Percentiles rank a stretch among this genome's conserved stretches.
phyloP scores from a whole-genome alignment of 345 rosid species.

The Arabidopsis arenosa region DNA sequence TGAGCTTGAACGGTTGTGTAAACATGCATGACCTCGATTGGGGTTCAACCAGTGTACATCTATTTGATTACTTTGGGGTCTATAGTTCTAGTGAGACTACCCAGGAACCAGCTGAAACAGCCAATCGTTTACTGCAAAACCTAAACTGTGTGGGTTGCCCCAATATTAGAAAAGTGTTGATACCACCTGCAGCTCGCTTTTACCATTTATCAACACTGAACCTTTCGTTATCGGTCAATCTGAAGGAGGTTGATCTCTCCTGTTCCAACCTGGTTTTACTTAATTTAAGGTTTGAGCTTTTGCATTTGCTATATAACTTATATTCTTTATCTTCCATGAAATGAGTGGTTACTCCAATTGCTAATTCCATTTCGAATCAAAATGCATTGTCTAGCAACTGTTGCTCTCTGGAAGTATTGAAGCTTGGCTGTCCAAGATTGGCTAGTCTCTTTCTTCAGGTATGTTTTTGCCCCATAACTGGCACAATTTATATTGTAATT shows the following conservation, averaged over 20 bases:
- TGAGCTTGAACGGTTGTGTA: conserved; percentile 92
- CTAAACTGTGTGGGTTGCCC: conserved; percentile 95
- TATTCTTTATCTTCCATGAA: not conserved
- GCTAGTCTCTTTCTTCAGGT: conserved; percentile 94
- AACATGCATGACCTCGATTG: conserved; percentile 97
- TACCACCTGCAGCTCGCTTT: conserved; percentile 82
- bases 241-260: conserved; percentile 86
- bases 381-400: conserved; percentile 68
- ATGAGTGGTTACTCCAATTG: conserved; percentile 15
- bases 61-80: conserved; percentile 46
- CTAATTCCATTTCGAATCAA: conserved; percentile 18
- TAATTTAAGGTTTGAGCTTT: conserved; percentile 68
- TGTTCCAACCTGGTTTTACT: conserved; percentile 76
- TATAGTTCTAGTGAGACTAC: conserved; percentile 41
- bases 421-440: conserved; percentile 79
- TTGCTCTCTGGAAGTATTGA: conserved; percentile 78
- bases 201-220: conserved; percentile 77
- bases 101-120: conserved; percentile 52
- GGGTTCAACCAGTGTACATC: conserved; percentile 62
- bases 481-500: not conserved
- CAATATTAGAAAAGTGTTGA: conserved; percentile 84
- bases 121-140: conserved; percentile 80
- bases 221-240: conserved; percentile 79
- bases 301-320: conserved; percentile 1
- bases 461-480: conserved; percentile 21